Base-by-base conservation (phyloP, 2,329 filamentous ascomycete species). In the Sarocladium strictum region DNA sequence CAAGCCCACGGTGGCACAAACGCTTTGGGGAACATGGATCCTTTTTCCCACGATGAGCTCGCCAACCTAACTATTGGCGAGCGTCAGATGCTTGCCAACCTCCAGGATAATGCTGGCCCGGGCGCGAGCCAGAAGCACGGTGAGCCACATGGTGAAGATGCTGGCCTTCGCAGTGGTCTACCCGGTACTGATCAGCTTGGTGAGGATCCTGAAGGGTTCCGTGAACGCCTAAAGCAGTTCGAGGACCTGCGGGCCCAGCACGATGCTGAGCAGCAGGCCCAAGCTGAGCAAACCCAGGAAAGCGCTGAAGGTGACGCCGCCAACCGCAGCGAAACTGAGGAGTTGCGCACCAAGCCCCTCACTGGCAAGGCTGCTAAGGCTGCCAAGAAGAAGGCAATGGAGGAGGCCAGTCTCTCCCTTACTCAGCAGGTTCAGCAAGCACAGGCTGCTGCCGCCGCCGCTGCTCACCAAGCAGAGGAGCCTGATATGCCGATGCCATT, bases 401-500 rank as follows among this genome's bases (percentile, higher is more conserved):
- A 71, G 47, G 69, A 71, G 10, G 55, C 50, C 11, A 62, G 62
- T 19, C 77, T 92, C 14, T 91, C 89, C 47, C 73, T 95, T 54
- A 91, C 89, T 3, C 86, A 96, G 67, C 89, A 93, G 69, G 89
- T 94, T 0, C 88, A 92, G 69, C 88, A 91, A 70, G 85, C 90
- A 32, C 77, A 79, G 61, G 76, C 75, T 38, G 74, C 74, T 37
- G 74, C 72, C 11, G 73, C 71, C 6, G 69, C 69, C 4, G 65
- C 63, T 10, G 63, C 61, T 24, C 77, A 84, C 53, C 80, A 80
- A 14, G 75, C 77, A 7, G 74, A 77, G 7, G 74, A 68, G 54
- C 75, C 58, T 23, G 86, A 84, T 26, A 79, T 95, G 64, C 89
- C 91, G n/a, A 85, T 89, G 77, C 86, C 88, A 4, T 86, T 86